A percentile compares a stretch with the other conserved stretches of the same genome.
phyloP scores from a whole-genome alignment of 345 rosid species.

The Arabidopsis arenosa region DNA sequence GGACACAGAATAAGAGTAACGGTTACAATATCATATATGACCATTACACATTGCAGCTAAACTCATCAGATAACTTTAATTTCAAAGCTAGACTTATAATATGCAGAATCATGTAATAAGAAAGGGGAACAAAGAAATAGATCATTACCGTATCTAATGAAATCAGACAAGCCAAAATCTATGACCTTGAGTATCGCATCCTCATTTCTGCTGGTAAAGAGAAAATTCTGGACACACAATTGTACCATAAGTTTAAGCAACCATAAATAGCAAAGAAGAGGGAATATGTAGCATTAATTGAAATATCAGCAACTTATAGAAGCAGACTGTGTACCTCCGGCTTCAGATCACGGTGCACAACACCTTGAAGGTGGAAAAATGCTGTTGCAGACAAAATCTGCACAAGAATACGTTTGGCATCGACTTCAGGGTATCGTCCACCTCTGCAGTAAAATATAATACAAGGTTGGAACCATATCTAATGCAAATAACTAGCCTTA shows the following conservation, averaged over 20 bases:
- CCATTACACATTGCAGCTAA: constrained; percentile 3
- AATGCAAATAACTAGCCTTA: constrained; percentile 2
- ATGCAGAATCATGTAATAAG: not conserved
- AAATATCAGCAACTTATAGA: not conserved
- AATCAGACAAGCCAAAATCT: constrained; percentile 96
- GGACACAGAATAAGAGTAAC: not conserved
- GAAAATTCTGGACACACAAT: constrained; percentile 72
- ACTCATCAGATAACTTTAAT: not conserved
- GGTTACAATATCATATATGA: not conserved
- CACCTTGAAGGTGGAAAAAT: constrained; percentile 97
- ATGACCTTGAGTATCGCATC: constrained; percentile 90
- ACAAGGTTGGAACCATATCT: not conserved
- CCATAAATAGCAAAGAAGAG: constrained; percentile 1
- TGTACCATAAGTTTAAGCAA: constrained; percentile 13
- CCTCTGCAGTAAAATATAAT: constrained; percentile 65
- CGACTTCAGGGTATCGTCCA: constrained; percentile 89
- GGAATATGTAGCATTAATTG: not conserved
- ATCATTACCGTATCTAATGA: constrained; percentile 68
- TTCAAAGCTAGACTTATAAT: constrained; percentile 11
- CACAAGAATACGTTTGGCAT: constrained; percentile 77
- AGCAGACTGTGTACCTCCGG: constrained; percentile 71
- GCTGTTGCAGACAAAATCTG: constrained; percentile 87
- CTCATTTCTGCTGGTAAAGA: constrained; percentile 76
- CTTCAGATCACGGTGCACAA: constrained; percentile 94
- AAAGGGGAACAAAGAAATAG: not conserved